Evolutionary conservation across 176 grass and related monocot species (phyloP).

Genomic region (Puya raimondii): DNA sequence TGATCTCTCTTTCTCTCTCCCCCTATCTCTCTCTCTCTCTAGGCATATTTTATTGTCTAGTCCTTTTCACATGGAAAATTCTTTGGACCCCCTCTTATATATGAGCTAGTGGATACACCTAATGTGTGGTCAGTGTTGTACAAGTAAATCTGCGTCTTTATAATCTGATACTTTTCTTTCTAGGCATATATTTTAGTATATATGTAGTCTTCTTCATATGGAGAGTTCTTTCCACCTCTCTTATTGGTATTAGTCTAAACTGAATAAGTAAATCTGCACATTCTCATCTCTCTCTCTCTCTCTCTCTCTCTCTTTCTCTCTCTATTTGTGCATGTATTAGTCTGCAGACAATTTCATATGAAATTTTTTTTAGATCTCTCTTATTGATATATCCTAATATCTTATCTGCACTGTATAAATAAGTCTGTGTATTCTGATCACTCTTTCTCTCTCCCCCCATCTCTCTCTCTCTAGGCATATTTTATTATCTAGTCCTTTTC

Average conservation of each 20-base stretch:
- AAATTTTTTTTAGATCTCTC: not conserved
- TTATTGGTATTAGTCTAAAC: no score
- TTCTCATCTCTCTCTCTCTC: no score
- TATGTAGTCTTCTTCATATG: no score
- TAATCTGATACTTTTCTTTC: no score
- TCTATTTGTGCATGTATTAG: not conserved
- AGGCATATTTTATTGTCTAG: no score
- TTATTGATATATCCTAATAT: not conserved
- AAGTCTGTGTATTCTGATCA: slow-evolving; percentile 17
- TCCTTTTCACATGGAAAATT: not conserved
- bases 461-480: not conserved
- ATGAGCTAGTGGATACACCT: not conserved
- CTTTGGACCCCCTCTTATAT: no score
- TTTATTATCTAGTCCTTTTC: no score
- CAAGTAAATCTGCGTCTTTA: no score
- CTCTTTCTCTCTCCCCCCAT: not conserved
- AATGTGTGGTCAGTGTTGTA: no score
- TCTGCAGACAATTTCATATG: not conserved
- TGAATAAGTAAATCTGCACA: not conserved
- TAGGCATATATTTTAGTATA: no score
- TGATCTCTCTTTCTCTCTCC: not conserved
- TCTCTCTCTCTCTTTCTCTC: not conserved
- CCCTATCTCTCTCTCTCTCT: not conserved
- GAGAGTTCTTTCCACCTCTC: no score
- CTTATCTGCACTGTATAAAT: slow-evolving; percentile 16